Evolutionary conservation across 2,329 filamentous ascomycete genomes (phyloP).

Genomic region (Neodidymelliopsis sp.): DNA sequence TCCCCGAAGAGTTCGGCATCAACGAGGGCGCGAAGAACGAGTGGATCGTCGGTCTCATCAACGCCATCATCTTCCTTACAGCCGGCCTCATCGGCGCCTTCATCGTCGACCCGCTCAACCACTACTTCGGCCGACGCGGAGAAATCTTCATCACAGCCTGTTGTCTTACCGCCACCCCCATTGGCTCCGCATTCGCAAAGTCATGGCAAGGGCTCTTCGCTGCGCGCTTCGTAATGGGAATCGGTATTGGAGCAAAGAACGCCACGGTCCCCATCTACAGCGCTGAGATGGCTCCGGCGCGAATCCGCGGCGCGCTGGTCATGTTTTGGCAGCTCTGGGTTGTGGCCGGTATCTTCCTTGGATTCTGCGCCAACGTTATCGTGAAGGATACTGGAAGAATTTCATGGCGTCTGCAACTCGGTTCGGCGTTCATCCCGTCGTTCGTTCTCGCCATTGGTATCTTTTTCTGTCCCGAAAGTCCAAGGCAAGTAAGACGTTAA

Average conservation of each 20-base stretch:
- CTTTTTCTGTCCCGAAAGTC: conserved; percentile 51
- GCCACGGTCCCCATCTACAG: conserved; percentile 46
- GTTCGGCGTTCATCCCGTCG: conserved; percentile 50
- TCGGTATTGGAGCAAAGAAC: conserved; percentile 45
- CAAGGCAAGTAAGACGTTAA: too few species aligned
- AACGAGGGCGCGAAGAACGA: conserved; percentile 26
- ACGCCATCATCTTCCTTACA: conserved; percentile 51
- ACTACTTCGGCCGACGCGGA: conserved; percentile 47
- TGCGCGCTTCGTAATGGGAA: conserved; percentile 47
- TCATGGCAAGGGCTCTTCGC: conserved; percentile 49
- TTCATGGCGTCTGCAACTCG: conserved; percentile 48
- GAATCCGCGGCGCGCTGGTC: conserved; percentile 48
- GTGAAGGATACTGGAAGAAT: conserved; percentile 51
- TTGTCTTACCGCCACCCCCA: conserved; percentile 47
- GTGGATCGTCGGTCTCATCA: conserved; percentile 45
- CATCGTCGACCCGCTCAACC: conserved; percentile 45
- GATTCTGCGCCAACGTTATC: conserved; percentile 58
- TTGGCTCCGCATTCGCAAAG: conserved; percentile 47
- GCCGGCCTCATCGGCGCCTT: conserved; percentile 43
- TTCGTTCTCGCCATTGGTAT: conserved; percentile 46
- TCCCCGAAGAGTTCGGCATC: conserved; percentile 64
- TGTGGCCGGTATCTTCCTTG: conserved; percentile 52
- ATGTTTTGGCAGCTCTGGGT: conserved; percentile 52
- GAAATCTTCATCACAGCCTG: conserved; percentile 49
- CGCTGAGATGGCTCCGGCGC: conserved; percentile 45